Evolutionary conservation across 257 asterid genomes (phyloP).

Genomic region (Nicotiana knightiana): DNA sequence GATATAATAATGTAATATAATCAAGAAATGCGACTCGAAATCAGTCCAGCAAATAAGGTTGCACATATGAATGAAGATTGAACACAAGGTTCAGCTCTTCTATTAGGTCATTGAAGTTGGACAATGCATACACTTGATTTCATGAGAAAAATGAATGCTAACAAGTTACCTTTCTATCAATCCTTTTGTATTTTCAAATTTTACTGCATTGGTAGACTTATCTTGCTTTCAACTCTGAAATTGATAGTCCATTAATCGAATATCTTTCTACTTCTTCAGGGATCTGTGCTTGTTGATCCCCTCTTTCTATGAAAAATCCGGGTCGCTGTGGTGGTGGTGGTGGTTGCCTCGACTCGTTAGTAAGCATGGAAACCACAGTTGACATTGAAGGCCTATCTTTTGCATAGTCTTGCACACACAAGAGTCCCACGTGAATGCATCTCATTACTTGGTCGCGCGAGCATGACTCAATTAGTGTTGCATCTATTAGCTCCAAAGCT

Average conservation of each 20-base stretch:
- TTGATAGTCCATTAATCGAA: conserved; percentile 17
- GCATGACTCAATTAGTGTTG: conserved; percentile 8
- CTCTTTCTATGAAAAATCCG: conserved; percentile 22
- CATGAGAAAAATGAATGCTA: neutral
- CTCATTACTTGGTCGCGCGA: conserved; percentile 11
- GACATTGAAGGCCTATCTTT: conserved; percentile 34
- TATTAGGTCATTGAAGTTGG: neutral
- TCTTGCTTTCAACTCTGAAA: conserved; percentile 24
- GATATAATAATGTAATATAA: neutral
- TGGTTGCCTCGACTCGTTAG: conserved; percentile 5
- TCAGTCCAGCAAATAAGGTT: neutral
- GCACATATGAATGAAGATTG: neutral
- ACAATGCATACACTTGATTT: neutral
- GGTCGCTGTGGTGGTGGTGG: conserved; percentile 29
- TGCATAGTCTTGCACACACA: conserved; percentile 39
- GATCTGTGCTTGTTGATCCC: neutral
- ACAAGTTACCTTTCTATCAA: neutral
- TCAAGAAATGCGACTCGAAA: neutral
- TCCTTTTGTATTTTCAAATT: no score
- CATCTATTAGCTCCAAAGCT: conserved; percentile 26
- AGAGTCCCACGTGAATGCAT: conserved; percentile 28
- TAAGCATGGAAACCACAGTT: conserved; percentile 27
- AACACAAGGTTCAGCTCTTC: neutral
- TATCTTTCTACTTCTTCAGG: neutral
- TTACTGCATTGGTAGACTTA: neutral